Conservation (phyloP, 257 asterid genomes). For the Cruciata laevipes region DNA sequence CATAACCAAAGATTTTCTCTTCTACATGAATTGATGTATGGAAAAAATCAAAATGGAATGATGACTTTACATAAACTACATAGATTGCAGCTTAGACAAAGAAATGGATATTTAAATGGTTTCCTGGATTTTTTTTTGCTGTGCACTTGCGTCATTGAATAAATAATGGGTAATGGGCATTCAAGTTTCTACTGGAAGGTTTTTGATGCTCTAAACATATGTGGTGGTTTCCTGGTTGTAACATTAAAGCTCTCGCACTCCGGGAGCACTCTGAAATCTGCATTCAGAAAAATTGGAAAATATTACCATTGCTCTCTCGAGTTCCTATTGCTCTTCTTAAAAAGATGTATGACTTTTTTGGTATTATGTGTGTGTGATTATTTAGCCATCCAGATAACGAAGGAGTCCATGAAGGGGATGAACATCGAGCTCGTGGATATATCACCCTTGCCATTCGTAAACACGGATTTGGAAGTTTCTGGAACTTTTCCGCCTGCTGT, state of each 20-base stretch:
- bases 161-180: background rate
- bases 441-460: conserved; percentile 55
- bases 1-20: too few relatives aligned
- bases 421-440: conserved; percentile 70
- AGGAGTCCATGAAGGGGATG: conserved; percentile 48
- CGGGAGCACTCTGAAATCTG: background rate
- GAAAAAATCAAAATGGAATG: too few relatives aligned
- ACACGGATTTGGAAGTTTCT: conserved; percentile 74
- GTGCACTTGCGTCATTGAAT: background rate
- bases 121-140: too few relatives aligned
- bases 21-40: too few relatives aligned
- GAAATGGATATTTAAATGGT: too few relatives aligned
- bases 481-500: conserved; percentile 71
- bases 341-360: background rate
- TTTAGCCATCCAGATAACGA: conserved; percentile 58
- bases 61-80: too few relatives aligned
- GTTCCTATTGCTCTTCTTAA: background rate
- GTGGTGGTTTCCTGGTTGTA: background rate
- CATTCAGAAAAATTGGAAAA: background rate
- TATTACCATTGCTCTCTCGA: background rate
- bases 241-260: background rate
- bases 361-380: background rate
- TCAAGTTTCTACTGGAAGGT: background rate
- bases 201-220: background rate
- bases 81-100: too few relatives aligned